phyloP scores from a whole-genome alignment of 768 basidiomycete genomes.

The Boletus subcaerulescens region DNA sequence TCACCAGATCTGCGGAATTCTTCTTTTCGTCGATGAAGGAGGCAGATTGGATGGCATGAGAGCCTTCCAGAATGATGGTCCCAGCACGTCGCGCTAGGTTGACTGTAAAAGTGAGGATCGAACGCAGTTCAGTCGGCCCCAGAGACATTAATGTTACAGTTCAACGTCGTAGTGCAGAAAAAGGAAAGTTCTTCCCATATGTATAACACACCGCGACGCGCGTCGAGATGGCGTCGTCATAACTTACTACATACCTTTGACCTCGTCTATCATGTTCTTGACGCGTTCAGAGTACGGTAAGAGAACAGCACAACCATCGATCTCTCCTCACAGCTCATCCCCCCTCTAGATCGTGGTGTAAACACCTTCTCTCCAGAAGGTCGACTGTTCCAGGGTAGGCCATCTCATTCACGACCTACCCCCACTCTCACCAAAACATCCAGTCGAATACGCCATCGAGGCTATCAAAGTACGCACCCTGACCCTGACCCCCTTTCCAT shows the following conservation, averaged over 20 bases:
- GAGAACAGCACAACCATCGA: background rate
- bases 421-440: slow-evolving; percentile 11
- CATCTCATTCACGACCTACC: background rate
- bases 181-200: slow-evolving; percentile 30
- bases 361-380: slow-evolving; percentile 99
- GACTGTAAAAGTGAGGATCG: slow-evolving; percentile 64
- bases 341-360: slow-evolving; percentile 79
- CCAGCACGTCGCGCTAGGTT: slow-evolving; percentile 71
- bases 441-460: slow-evolving; percentile 99
- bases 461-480: slow-evolving; percentile 83
- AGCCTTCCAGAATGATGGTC: slow-evolving; percentile 69
- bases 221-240: slow-evolving; percentile 35
- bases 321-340: background rate
- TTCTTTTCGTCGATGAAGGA: slow-evolving; percentile 75
- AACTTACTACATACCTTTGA: slow-evolving; percentile 3
- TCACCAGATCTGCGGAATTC: slow-evolving; percentile 92
- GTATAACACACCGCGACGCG: slow-evolving; percentile 27
- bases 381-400: slow-evolving; percentile 92
- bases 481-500: background rate
- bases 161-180: slow-evolving; percentile 3
- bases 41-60: slow-evolving; percentile 61
- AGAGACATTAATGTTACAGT: slow-evolving; percentile 6
- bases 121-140: slow-evolving; percentile 45
- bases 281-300: slow-evolving; percentile 94
- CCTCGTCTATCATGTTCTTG: slow-evolving; percentile 66